Base-by-base conservation (phyloP, 1,284 basidiomycete genomes). In the Melampsora occidentalis region DNA sequence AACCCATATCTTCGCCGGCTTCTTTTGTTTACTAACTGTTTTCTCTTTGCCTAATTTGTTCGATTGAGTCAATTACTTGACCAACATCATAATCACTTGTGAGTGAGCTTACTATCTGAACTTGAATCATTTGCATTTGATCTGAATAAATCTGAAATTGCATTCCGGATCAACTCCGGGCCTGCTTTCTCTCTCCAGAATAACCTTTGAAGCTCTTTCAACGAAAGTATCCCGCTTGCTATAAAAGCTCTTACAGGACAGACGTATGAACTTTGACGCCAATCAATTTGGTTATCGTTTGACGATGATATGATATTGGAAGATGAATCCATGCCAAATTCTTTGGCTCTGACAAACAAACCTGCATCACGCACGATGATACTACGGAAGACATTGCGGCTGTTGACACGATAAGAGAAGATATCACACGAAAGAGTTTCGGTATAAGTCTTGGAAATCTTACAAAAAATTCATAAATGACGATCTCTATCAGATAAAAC, bases 301-400 rank as follows among this genome's bases (percentile, higher is more conserved):
- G 49, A 53, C 3, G 25, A 49, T 31, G 39, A 49, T 9, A 48
- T 22, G 51, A 57, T n/a, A 7, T 18, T 14, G n/a, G n/a, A 28
- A 9, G 18, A 42, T 49, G 70, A 33, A 16, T 33, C 67, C 33
- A 61, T 62, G 46, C 39, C 64, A 20, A 67, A 67, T 42, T 67
- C 64, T 57, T 73, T 66, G 22, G 71, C 71, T 67, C 71, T 73
- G 46, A 73, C 64, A 46, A 73, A 73, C 10, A 73, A 63, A 57
- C 71, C 71, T 12, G 71, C 71, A 48, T 73, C 71, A n/a, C 64
- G 48, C 12, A 73, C 51, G 28, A 73, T 73, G 25, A 73, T 67
- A 46, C 71, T 31, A 20, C 71, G 49, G 48, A 73, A 73, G 16
- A 73, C 42, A 46, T 73, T 73, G 10, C 71, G 28, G 35, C 71